Percentiles rank a stretch among this genome's conserved stretches.
These are phyloP conservation scores for Calonectria multiphialidica DNA, from an alignment of 2,329 filamentous ascomycete genomes.

Conservation along the genomic window DNA sequence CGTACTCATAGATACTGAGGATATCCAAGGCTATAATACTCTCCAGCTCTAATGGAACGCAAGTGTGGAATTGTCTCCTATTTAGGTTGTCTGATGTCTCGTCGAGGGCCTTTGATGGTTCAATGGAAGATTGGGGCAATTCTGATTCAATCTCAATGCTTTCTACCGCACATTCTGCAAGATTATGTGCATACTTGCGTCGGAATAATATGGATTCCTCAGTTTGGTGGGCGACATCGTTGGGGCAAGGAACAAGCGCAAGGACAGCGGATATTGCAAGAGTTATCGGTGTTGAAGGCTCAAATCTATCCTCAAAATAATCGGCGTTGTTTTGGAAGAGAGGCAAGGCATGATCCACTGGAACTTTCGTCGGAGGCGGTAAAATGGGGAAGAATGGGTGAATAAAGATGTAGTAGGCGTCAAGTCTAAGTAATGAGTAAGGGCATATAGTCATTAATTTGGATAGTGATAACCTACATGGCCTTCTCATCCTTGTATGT, in stretches of 20 bases:
- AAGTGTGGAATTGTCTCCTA: background rate
- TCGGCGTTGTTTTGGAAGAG: background rate
- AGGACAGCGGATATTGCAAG: background rate
- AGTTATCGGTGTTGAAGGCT: background rate
- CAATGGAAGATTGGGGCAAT: background rate
- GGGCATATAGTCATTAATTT: background rate
- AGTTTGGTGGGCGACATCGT: background rate
- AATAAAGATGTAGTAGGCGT: background rate
- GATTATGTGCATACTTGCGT: background rate
- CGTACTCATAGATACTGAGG: background rate
- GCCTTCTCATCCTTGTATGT: background rate
- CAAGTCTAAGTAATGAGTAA: background rate
- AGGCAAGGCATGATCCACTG: background rate
- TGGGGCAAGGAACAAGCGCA: background rate
- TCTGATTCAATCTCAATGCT: background rate
- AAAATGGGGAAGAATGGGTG: conserved; percentile 2
- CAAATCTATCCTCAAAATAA: background rate
- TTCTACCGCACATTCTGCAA: background rate
- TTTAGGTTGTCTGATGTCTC: background rate
- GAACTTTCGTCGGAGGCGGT: background rate
- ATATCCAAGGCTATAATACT: conserved; percentile 1
- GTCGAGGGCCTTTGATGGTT: background rate
- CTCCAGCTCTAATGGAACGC: background rate
- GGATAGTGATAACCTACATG: background rate
- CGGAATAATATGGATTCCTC: background rate